phyloP scores from a whole-genome alignment of 441 rosid species.

The Adansonia gregorii region DNA sequence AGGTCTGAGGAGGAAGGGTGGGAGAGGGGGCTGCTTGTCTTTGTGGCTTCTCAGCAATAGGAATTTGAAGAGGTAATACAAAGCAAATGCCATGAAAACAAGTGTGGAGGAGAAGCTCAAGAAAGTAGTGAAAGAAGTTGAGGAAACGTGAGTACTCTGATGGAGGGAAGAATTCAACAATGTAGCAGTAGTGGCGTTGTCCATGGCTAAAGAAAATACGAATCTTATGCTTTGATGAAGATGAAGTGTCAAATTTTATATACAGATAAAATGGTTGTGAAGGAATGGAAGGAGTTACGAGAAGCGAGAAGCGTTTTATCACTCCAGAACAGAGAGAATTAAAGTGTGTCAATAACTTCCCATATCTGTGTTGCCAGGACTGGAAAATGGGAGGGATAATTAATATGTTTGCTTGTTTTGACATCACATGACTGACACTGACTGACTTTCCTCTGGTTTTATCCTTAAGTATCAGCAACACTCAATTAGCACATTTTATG shows the following conservation, averaged over 20 bases:
- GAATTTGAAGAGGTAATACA: conserved; percentile 12
- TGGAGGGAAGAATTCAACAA: not conserved
- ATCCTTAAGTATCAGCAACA: too few species aligned
- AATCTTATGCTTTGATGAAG: not conserved
- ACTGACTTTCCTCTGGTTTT: too few species aligned
- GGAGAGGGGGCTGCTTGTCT: not conserved
- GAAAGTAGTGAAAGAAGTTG: not conserved
- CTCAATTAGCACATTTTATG: too few species aligned
- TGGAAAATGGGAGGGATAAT: too few species aligned
- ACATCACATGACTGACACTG: too few species aligned
- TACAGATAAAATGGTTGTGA: not conserved
- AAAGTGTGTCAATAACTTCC: not conserved
- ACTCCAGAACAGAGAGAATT: conserved; percentile 5
- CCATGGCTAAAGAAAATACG: conserved; percentile 5
- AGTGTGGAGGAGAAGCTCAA: not conserved
- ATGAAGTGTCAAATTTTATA: not conserved
- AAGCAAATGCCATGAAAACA: conserved; percentile 2
- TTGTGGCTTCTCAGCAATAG: not conserved
- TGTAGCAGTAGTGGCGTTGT: not conserved
- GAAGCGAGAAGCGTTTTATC: not conserved
- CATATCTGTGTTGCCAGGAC: not conserved
- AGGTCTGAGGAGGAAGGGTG: conserved; percentile 42
- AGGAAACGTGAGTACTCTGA: not conserved
- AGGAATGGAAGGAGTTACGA: not conserved
- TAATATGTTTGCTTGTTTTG: too few species aligned